These are phyloP conservation scores for Thraustochytrium striatum DNA, from an alignment of 352 stramenopile genomes.

Conservation along the genomic window DNA sequence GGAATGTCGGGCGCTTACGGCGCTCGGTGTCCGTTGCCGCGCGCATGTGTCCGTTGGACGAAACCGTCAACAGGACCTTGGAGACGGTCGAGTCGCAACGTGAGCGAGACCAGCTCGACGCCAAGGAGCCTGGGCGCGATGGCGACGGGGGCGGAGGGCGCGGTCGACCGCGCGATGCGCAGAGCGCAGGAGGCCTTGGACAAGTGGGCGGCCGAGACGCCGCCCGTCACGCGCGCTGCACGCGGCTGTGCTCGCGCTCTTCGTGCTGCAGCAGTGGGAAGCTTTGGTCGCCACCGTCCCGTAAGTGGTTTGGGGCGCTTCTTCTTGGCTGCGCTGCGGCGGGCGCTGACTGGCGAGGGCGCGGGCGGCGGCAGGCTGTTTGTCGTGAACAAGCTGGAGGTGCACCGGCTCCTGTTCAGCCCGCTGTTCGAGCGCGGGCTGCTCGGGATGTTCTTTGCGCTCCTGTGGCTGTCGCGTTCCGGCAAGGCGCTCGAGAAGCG, in stretches of 20 bases:
- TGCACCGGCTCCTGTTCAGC: slow-evolving; percentile 28
- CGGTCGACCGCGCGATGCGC: too few relatives aligned
- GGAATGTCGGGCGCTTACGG: too few relatives aligned
- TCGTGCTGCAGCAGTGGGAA: not conserved
- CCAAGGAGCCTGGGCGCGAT: too few relatives aligned
- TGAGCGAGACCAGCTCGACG: too few relatives aligned
- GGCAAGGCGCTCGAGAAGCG: slow-evolving; percentile 16
- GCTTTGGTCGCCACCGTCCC: not conserved
- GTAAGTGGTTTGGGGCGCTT: not conserved
- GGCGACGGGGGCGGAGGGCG: too few relatives aligned
- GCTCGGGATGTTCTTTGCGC: not conserved
- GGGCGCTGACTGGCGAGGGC: not conserved
- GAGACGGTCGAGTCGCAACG: too few relatives aligned
- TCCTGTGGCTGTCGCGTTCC: slow-evolving; percentile 3
- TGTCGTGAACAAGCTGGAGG: slow-evolving; percentile 7
- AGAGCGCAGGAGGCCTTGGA: not conserved
- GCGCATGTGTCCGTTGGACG: too few relatives aligned
- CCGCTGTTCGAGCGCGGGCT: slow-evolving; percentile 15
- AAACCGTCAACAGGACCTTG: too few relatives aligned
- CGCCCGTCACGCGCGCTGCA: not conserved
- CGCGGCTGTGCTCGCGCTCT: not conserved
- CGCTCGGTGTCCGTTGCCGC: too few relatives aligned
- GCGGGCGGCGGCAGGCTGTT: not conserved
- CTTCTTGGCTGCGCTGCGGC: not conserved
- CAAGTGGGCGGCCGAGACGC: not conserved